These are phyloP conservation scores for Trypanosoma theileri DNA, from an alignment of 208 protist species.

Conservation along the genomic window DNA sequence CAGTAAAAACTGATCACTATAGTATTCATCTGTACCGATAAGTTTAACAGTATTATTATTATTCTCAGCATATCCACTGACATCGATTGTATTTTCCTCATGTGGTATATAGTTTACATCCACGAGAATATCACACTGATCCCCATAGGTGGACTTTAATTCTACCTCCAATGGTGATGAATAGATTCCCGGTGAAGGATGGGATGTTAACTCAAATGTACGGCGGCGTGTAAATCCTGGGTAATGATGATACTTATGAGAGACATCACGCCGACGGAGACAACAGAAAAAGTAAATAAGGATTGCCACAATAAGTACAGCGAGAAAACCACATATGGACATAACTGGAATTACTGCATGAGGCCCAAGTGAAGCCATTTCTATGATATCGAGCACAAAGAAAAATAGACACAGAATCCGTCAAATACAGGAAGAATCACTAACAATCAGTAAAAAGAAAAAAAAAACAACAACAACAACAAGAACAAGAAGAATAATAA, in stretches of 20 bases:
- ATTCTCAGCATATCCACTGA: background rate
- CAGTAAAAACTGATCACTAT: slow-evolving; percentile 52
- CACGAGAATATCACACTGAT: slow-evolving; percentile 51
- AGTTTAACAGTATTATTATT: slow-evolving; percentile 23
- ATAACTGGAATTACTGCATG: slow-evolving; percentile 59
- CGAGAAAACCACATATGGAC: slow-evolving; percentile 47
- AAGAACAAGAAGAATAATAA: too few relatives aligned
- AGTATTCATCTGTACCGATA: slow-evolving; percentile 53
- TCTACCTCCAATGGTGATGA: slow-evolving; percentile 29
- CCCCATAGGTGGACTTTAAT: slow-evolving; percentile 21
- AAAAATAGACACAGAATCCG: background rate
- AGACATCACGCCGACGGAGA: background rate
- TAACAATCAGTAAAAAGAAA: background rate
- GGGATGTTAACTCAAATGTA: slow-evolving; percentile 23
- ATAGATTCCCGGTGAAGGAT: slow-evolving; percentile 32
- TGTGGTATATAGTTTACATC: slow-evolving; percentile 29
- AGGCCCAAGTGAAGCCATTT: slow-evolving; percentile 24
- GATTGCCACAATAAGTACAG: slow-evolving; percentile 45
- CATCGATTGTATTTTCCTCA: background rate
- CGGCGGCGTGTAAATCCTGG: slow-evolving; percentile 28
- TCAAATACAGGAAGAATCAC: too few relatives aligned
- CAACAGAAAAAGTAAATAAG: slow-evolving; percentile 25
- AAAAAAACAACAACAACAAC: slow-evolving; percentile 2
- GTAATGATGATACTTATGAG: slow-evolving; percentile 5
- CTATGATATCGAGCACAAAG: background rate